Conservation (phyloP, 2,329 filamentous ascomycete species). For the Xylaria sp. region DNA sequence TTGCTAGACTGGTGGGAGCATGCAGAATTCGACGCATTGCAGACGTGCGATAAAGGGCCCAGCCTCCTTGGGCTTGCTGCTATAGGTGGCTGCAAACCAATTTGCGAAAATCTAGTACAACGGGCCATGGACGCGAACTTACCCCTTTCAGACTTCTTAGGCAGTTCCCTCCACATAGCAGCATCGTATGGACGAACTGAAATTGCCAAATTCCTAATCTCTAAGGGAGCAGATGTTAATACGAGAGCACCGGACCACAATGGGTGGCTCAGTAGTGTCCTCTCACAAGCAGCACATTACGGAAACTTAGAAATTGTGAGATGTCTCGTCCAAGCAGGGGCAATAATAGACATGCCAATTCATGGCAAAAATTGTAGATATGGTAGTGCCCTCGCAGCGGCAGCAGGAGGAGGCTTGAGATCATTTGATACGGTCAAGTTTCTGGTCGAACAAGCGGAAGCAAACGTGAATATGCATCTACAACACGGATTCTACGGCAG, state of each 20-base stretch:
- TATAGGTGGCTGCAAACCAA: neutral
- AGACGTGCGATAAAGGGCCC: neutral
- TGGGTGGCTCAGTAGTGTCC: neutral
- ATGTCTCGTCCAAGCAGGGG: too few relatives aligned
- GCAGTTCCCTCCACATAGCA: neutral
- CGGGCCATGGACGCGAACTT: neutral
- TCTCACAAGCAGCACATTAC: neutral
- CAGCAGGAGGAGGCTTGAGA: too few relatives aligned
- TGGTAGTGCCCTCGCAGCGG: too few relatives aligned
- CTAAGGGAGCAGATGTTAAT: neutral
- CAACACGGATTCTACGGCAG: too few relatives aligned
- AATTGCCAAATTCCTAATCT: neutral
- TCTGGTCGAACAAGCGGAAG: too few relatives aligned
- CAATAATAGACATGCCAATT: too few relatives aligned
- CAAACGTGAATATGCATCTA: too few relatives aligned
- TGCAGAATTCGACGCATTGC: neutral
- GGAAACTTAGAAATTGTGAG: neutral
- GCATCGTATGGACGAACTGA: neutral
- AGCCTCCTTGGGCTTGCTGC: conserved; percentile 10
- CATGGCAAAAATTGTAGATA: too few relatives aligned
- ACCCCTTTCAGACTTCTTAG: neutral
- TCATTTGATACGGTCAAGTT: too few relatives aligned
- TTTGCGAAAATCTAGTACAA: conserved; percentile 15
- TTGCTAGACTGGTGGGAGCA: conserved; percentile 22
- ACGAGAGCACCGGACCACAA: neutral